Conservation (phyloP, 2,329 filamentous ascomycete genomes). For the Diaporthe ampelina region DNA sequence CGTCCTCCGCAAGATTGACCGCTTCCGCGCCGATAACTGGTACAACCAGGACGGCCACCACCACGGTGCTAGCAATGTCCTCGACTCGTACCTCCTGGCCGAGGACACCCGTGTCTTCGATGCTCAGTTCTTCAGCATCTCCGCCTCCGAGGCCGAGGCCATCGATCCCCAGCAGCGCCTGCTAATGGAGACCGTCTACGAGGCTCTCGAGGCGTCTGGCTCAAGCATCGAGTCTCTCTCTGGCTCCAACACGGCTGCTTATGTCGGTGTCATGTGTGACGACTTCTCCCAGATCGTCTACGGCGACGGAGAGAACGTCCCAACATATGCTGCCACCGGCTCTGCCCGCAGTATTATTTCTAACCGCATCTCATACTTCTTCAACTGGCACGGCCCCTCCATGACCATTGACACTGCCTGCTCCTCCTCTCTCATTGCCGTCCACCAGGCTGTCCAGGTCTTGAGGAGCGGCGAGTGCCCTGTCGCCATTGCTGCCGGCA, state of each 20-base stretch:
- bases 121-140: conserved; percentile 48
- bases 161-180: conserved; percentile 43
- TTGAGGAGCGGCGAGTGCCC: conserved; percentile 50
- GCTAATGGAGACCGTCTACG: conserved; percentile 45
- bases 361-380: conserved; percentile 57
- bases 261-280: conserved; percentile 44
- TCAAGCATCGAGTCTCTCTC: conserved; percentile 41
- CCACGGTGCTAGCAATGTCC: conserved; percentile 48
- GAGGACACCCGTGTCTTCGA: conserved; percentile 39
- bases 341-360: conserved; percentile 49
- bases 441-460: conserved; percentile 55
- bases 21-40: conserved; percentile 46
- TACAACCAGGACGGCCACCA: conserved; percentile 48
- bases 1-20: conserved; percentile 44
- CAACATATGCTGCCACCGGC: conserved; percentile 52
- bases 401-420: conserved; percentile 62
- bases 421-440: conserved; percentile 54
- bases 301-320: conserved; percentile 42
- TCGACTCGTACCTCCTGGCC: conserved; percentile 43
- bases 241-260: conserved; percentile 49
- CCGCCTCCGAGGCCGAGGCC: conserved; percentile 43
- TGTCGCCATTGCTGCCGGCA: conserved; percentile 52
- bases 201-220: conserved; percentile 45
- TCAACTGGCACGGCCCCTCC: conserved; percentile 55
- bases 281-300: conserved; percentile 46